A percentile compares a stretch with the other conserved stretches of the same genome.
phyloP scores from a whole-genome alignment of 768 basidiomycete species.

The Rhodocollybia butyracea region DNA sequence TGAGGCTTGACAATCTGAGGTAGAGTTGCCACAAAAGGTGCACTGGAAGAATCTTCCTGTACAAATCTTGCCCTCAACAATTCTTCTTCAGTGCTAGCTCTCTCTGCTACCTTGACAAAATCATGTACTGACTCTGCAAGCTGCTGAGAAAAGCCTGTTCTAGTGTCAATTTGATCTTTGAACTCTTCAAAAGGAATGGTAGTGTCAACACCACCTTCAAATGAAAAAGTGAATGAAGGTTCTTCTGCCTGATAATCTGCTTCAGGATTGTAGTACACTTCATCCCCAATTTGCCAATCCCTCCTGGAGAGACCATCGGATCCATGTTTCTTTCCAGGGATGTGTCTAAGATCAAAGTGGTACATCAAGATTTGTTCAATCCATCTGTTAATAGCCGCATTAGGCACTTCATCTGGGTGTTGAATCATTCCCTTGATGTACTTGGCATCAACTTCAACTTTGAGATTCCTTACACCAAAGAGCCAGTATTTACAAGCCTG shows the following conservation, averaged over 20 bases:
- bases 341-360: conserved; percentile 33
- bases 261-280: not conserved
- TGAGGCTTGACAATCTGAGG: too few species aligned
- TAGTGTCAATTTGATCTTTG: conserved; percentile 9
- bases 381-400: conserved; percentile 38
- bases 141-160: conserved; percentile 4
- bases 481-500: too few species aligned
- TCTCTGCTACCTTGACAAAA: not conserved
- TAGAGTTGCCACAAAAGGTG: not conserved
- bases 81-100: not conserved
- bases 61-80: not conserved
- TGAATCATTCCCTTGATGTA: conserved; percentile 42
- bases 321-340: conserved; percentile 28
- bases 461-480: too few species aligned
- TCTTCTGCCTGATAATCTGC: not conserved
- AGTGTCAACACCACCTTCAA: not conserved
- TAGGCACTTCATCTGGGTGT: conserved; percentile 32
- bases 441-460: too few species aligned
- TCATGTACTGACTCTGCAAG: not conserved
- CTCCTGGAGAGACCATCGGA: conserved; percentile 35
- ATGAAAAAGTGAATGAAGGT: not conserved
- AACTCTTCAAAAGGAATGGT: conserved; percentile 3
- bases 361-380: conserved; percentile 35
- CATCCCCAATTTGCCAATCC: conserved; percentile 2
- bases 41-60: not conserved